phyloP scores from a whole-genome alignment of 805 yeast genomes.

The Saccharomycopsis fermentans region DNA sequence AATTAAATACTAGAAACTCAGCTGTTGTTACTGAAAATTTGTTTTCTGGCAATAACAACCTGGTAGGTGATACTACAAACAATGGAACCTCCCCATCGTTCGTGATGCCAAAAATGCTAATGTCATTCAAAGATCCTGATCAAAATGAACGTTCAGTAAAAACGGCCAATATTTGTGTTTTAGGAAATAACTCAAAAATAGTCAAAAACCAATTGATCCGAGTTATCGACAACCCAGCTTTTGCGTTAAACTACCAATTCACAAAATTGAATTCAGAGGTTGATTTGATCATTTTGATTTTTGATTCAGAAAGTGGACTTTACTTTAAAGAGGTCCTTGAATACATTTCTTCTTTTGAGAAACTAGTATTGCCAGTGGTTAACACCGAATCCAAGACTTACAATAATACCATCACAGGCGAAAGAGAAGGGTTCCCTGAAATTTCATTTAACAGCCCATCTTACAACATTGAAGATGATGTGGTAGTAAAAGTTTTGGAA shows the following conservation, averaged over 20 bases:
- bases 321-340: slow-evolving; percentile 15
- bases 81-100: slow-evolving; percentile 11
- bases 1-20: slow-evolving; percentile 13
- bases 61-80: neutral
- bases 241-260: slow-evolving; percentile 11
- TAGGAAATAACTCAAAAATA: slow-evolving; percentile 11
- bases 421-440: neutral
- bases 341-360: slow-evolving; percentile 9
- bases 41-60: neutral
- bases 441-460: neutral
- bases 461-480: slow-evolving; percentile 10
- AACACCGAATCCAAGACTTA: neutral
- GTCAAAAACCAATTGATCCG: slow-evolving; percentile 10
- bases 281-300: slow-evolving; percentile 14
- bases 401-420: neutral
- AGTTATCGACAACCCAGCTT: neutral
- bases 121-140: neutral
- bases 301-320: slow-evolving; percentile 15
- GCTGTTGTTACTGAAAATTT: neutral
- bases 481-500: slow-evolving; percentile 5
- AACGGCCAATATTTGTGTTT: slow-evolving; percentile 11
- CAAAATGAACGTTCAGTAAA: neutral
- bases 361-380: slow-evolving; percentile 13
- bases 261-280: slow-evolving; percentile 17
- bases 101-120: slow-evolving; percentile 17